Conservation (phyloP, 257 asterid species). For the Paraleonurus japonicus region DNA sequence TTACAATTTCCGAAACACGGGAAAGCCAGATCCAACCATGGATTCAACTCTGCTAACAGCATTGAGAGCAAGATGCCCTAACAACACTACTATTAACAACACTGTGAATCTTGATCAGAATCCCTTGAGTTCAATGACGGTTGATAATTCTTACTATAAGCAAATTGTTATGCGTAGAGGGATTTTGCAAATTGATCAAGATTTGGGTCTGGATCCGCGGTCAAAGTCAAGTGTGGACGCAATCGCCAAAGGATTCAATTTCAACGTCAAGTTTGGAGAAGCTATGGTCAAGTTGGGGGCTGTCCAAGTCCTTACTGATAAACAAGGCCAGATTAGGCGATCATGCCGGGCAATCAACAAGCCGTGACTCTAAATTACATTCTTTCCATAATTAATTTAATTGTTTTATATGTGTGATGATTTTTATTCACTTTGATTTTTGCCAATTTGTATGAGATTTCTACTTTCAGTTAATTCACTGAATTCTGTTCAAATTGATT, state of each 20-base stretch:
- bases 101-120: conserved; percentile 51
- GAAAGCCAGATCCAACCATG: conserved; percentile 55
- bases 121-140: conserved; percentile 29
- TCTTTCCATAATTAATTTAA: conserved; percentile 4
- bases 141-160: conserved; percentile 52
- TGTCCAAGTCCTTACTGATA: conserved; percentile 45
- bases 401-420: not conserved
- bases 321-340: conserved; percentile 50
- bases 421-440: not conserved
- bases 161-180: conserved; percentile 46
- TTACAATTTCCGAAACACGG: conserved; percentile 47
- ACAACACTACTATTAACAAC: conserved; percentile 25
- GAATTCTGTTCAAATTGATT: not conserved
- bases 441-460: conserved; percentile 4
- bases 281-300: conserved; percentile 63
- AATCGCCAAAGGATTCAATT: conserved; percentile 34
- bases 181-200: conserved; percentile 57
- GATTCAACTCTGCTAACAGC: conserved; percentile 22
- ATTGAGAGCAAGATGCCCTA: conserved; percentile 40
- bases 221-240: conserved; percentile 37
- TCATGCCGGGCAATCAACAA: conserved; percentile 32
- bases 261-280: conserved; percentile 41
- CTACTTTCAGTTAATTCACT: not conserved
- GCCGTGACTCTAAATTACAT: not conserved
- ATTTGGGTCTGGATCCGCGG: conserved; percentile 43